Base-by-base conservation (phyloP, 2,329 filamentous ascomycete species). In the Emydomyces testavorans region DNA sequence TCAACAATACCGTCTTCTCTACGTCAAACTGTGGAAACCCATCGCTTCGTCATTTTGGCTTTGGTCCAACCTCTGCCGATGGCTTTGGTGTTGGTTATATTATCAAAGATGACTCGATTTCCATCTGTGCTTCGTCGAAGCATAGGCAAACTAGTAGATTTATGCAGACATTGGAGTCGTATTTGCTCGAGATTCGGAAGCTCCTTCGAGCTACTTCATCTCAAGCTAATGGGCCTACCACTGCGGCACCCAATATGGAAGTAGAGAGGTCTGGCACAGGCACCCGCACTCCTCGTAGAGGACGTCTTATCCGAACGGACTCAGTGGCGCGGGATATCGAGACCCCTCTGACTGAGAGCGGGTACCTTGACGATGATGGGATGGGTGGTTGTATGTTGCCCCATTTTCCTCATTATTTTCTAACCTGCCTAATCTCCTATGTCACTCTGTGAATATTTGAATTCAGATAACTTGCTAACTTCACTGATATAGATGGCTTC, bases 11-110 rank as follows among this genome's bases (percentile, higher is more conserved):
- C 6, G 86, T 96, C 54, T 72, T 98, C 32, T 94, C 86, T 5
- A 96, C 92, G 0, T 95, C 89, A n/a, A 98, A 98, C 72, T 98
- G 92, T 66, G 92, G 92, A 50, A 98, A 96, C 66, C 92, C 92
- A 0, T 87, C 83, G 0, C 79, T 98, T 15, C 81, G 92, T 1
- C 90, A 96, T 58, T 98, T 98, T 59, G 92, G 92, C 2, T 98
- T 98, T 62, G 92, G 92, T 0, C 92, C 92, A 1, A 94, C 90
- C 0, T 90, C 85, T 0, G 90, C 82, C 1, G 88, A 95, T 55
- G 92, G 92, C 0, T 96, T 96, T 61, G 92, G 92, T 24, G 95
- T 98, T 48, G 92, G 92, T 2, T 98, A 98, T 70, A 96, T 98
- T 60, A 95, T 98, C 76, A 98, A 98, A 67, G 87, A 93, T 56